phyloP scores from a whole-genome alignment of 2,329 filamentous ascomycete genomes.

The Plenodomus biglobosus region DNA sequence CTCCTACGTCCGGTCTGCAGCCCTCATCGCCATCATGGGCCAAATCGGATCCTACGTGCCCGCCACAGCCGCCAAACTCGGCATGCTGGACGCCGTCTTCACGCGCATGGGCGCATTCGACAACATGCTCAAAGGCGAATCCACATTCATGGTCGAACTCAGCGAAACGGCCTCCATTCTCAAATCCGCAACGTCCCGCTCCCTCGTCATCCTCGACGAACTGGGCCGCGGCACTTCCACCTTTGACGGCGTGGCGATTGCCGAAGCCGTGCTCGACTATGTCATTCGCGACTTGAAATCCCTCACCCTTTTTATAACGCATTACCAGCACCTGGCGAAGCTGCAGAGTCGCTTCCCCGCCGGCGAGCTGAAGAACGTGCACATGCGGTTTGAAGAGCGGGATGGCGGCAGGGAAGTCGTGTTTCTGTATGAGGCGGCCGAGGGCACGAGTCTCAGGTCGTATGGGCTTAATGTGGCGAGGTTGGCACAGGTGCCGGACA shows the following conservation, averaged over 20 bases:
- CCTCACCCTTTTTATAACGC: conserved; percentile 93
- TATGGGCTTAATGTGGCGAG: conserved; percentile 94
- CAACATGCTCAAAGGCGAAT: conserved; percentile 92
- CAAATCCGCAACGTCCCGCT: conserved; percentile 80
- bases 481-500: conserved; percentile 75
- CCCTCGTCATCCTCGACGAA: conserved; percentile 90
- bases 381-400: conserved; percentile 76
- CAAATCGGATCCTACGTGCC: conserved; percentile 95
- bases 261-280: conserved; percentile 84
- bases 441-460: conserved; percentile 88
- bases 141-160: conserved; percentile 97
- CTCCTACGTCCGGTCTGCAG: conserved; percentile 91
- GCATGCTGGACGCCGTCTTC: conserved; percentile 86
- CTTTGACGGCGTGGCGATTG: conserved; percentile 94
- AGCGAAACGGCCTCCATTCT: conserved; percentile 90
- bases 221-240: conserved; percentile 91
- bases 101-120: conserved; percentile 96
- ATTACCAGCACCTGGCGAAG: conserved; percentile 85
- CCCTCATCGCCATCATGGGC: conserved; percentile 88
- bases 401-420: conserved; percentile 73
- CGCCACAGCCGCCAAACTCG: conserved; percentile 70
- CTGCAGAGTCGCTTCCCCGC: conserved; percentile 68
- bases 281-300: conserved; percentile 73
- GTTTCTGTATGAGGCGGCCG: conserved; percentile 88
- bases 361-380: conserved; percentile 76